Base-by-base conservation (phyloP, 2,329 filamentous ascomycete species). In the Fusarium odoratissimum region DNA sequence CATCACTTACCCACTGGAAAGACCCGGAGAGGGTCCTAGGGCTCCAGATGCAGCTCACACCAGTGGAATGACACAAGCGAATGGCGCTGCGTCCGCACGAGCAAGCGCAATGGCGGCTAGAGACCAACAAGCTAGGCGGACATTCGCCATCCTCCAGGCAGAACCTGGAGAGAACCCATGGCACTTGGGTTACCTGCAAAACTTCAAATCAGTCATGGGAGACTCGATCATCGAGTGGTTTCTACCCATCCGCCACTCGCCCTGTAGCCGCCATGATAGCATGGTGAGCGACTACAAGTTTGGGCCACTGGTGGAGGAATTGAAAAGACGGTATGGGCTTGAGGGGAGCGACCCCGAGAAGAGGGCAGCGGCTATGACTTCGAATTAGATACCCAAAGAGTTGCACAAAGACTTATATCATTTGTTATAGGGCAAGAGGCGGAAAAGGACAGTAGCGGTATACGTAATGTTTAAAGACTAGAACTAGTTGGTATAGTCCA, bases 131-230 rank as follows among this genome's bases (percentile, higher is more conserved):
- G 89, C 90, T 30, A 86, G 84, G 9, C 88, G 91, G 33, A 92
- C 89, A 16, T 98, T 97, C 79, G 94, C 93, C 17, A 92, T 98
- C 44, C 84, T 98, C 4, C 87, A 89, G 68, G 93, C 92, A 0
- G 85, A 90, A 6, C 87, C 89, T 0, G 91, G 93, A 14, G 91
- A 96, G 75, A 97, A 97, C 74, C 94, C 94, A 0, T 99, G 94
- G 91, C 90, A 97, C 75, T 84, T 96, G 2, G 93, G 93, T 4
- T 82, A 83, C 13, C 86, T 88, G 69, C 82, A 85, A 33, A 98
- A 98, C 78, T 91, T 95, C 83, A 89, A 90, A 72, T 88, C 91
- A 19, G 89, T 98, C 30, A 94, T 99, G 91, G 95, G 95, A 0
- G 83, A 87, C 51, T 88, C 83, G 25, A 72, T 91, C 5, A 68